Base-by-base conservation (phyloP, 2,329 filamentous ascomycete genomes). In the Aspergillus fumigatiaffinis region DNA sequence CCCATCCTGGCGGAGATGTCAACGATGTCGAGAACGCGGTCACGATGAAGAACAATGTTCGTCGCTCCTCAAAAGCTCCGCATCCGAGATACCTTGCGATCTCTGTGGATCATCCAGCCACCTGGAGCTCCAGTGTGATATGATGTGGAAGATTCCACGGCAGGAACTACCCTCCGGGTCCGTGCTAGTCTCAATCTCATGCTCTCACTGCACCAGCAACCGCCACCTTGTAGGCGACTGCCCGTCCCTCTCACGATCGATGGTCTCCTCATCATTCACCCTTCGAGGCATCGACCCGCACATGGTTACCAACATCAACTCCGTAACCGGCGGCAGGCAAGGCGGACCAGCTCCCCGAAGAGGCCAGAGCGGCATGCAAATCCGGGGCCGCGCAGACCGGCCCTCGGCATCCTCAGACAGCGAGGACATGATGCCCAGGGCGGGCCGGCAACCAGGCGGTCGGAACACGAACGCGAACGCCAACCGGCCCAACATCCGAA, bases 21-120 rank as follows among this genome's bases (percentile, higher is more conserved):
- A 73, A 51, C 85, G 84, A 66, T 91, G 88, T 71, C 80, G 78
- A 50, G 83, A 87, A 69, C 76, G 82, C 47, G 88, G 87, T 9
- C 88, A 91, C 65, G 63, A 66, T 52, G 71, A 73, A 20, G 63
- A 59, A 1, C 63, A 73, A 7, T 91, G 88, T 66, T 65, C 71
- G 1, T 84, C 87, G 60, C 84, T 84, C 59, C 77, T 89, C 17
- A 80, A 80, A 60, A 78, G 79, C 17, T 84, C 87, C 55, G 78
- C 79, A 26, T 55, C 62, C n/a, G 73, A 77, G 23, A 74, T 81
- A 50, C 79, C 80, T 2, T 91, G 88, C 68, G 82, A 83, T 10
- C 76, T 85, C 35, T 91, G 88, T 70, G 75, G 75, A 42, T 79
- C 79, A 6, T 61, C 66, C 3, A 76, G 80, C 8, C 88, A 91